Conservation (phyloP, 176 grass and related monocot genomes). For the Oryza coarctata region DNA sequence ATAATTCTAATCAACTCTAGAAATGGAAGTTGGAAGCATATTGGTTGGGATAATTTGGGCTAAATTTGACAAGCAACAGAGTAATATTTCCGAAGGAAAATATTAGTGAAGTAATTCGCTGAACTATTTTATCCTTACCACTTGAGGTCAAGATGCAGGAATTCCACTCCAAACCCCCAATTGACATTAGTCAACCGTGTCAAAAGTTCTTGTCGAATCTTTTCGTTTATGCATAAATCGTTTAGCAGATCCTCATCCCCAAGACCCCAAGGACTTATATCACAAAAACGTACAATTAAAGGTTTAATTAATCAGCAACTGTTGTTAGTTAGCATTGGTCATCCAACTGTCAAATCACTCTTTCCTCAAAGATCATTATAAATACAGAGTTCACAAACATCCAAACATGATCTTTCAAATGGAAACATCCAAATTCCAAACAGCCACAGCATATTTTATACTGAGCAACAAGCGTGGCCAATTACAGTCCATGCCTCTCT, state of each 20-base stretch:
- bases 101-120: not conserved
- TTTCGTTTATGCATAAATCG: not conserved
- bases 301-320: not conserved
- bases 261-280: not conserved
- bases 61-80: not conserved
- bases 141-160: not conserved
- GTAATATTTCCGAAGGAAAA: not conserved
- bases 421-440: not conserved
- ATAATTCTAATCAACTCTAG: not conserved
- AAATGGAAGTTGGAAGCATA: not conserved
- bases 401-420: not conserved
- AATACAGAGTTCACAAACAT: not conserved
- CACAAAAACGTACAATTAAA: not conserved
- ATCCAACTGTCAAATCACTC: not conserved
- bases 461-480: not conserved
- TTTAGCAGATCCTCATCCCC: not conserved
- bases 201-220: not conserved
- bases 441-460: not conserved
- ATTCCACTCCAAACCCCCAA: not conserved
- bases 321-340: not conserved
- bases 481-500: not conserved
- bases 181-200: not conserved
- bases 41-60: not conserved
- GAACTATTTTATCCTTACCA: not conserved
- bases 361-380: not conserved